These are phyloP conservation scores for Psidium guajava DNA, from an alignment of 345 rosid species.

Conservation along the genomic window DNA sequence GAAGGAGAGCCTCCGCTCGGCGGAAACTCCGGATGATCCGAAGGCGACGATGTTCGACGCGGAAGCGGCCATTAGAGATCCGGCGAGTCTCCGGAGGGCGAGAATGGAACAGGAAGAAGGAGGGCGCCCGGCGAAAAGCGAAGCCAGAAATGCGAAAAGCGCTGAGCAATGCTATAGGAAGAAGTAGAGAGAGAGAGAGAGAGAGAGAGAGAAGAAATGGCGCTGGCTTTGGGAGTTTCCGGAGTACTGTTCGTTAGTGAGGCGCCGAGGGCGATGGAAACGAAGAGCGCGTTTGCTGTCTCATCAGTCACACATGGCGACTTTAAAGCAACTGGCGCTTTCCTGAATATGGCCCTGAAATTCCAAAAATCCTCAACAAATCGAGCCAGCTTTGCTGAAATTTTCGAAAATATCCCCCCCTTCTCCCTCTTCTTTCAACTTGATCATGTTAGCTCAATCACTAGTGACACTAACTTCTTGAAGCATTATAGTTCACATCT, in stretches of 20 bases:
- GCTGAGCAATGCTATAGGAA: background rate
- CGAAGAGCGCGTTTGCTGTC: background rate
- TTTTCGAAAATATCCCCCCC: background rate
- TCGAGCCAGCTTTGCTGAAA: background rate
- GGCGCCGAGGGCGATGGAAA: background rate
- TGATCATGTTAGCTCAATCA: background rate
- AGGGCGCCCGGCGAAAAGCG: slow-evolving; percentile 5
- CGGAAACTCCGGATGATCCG: slow-evolving; percentile 26
- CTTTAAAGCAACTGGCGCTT: background rate
- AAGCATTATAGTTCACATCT: background rate
- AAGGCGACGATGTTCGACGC: slow-evolving; percentile 42
- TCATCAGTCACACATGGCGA: background rate
- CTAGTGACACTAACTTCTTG: background rate
- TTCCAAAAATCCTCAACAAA: background rate
- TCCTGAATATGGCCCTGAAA: background rate
- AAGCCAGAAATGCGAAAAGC: slow-evolving; percentile 26
- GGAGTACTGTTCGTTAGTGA: background rate
- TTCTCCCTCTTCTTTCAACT: too few relatives aligned
- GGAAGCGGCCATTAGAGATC: slow-evolving; percentile 45
- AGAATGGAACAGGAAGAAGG: slow-evolving; percentile 1
- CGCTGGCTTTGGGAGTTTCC: background rate
- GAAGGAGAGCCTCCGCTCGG: slow-evolving; percentile 25
- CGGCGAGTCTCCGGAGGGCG: slow-evolving; percentile 13
- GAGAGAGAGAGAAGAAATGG: background rate
- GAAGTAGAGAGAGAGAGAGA: background rate